phyloP scores from a whole-genome alignment of 768 basidiomycete genomes.

The Auriscalpium microsporum region DNA sequence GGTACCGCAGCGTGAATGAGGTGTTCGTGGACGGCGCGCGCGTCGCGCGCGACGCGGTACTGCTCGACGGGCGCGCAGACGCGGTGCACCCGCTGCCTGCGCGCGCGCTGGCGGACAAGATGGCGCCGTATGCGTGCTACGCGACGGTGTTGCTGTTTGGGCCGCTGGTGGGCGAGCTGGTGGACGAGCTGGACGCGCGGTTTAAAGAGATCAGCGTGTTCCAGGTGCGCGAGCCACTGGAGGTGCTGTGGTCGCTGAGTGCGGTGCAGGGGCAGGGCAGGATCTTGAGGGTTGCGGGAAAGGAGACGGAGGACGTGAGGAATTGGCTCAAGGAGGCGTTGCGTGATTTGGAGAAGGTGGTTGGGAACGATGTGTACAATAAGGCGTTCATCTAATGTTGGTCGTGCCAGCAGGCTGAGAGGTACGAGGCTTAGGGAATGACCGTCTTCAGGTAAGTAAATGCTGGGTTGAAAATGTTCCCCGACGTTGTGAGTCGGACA shows the following conservation, averaged over 20 bases:
- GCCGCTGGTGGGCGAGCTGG: conserved; percentile 41
- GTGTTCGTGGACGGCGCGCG: conserved; percentile 56
- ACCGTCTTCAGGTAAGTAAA: too few relatives aligned
- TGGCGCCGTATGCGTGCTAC: conserved; percentile 84
- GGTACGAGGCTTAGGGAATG: too few relatives aligned
- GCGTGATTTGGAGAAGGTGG: conserved; percentile 36
- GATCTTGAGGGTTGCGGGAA: conserved; percentile 67
- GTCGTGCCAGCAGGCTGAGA: too few relatives aligned
- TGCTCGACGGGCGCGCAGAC: conserved; percentile 46
- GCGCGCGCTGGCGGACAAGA: conserved; percentile 47
- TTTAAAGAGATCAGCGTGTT: conserved; percentile 58
- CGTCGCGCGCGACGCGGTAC: conserved; percentile 67
- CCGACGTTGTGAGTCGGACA: too few relatives aligned
- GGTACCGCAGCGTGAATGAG: conserved; percentile 83
- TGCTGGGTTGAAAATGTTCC: too few relatives aligned
- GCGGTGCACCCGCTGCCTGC: conserved; percentile 21
- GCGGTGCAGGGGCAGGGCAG: conserved; percentile 36
- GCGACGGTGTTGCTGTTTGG: conserved; percentile 80
- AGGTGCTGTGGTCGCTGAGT: conserved; percentile 79
- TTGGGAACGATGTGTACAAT: conserved; percentile 59
- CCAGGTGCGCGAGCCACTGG: conserved; percentile 40
- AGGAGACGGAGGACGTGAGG: conserved; percentile 68
- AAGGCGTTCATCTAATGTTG: conserved; percentile 45
- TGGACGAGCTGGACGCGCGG: conserved; percentile 37
- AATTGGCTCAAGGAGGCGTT: conserved; percentile 58